Evolutionary conservation across 805 yeast species (phyloP), one percentile per base, ranked within the genome.

Genomic region (Myxozyma melibiosi): DNA sequence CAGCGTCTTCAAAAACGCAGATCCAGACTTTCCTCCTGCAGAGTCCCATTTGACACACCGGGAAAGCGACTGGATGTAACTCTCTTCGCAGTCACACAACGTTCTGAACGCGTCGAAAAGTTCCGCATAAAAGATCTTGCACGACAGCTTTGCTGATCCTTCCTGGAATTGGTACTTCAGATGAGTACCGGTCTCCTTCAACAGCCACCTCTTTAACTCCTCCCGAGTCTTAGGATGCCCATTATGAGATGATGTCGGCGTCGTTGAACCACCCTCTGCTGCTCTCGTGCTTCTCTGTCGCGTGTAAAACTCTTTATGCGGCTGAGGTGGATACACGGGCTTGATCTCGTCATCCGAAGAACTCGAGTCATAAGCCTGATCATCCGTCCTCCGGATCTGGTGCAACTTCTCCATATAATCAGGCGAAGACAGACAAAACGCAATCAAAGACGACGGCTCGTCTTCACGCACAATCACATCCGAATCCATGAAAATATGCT

Each of bases 1-100:
- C 43, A 89, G 73, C 0, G 99, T 94, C 68, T 94, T 94, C 71
- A 94, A 76, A 70, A 94, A 94, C 1, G 90, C 89, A 2, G 97
- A 90, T 0, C 98, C 97, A 70, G 96, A 88, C 69, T 94, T 94
- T 35, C 99, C 99, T 38, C 99, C 99, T 27, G 85, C 82, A 0
- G 96, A 86, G 67, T 92, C 91, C 98, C 98, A 95, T 68, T 90
- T 88, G 13, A 90, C 83, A 73, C 99, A 94, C 59, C 99, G 75
- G 4, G 97, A 85, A 45, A 95, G 78, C 71, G 97, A 90, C 69
- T 90, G 96, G 39, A 94, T 83, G 64, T 85, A 94, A 64, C 80
- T 80, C 4, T 81, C 85, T 55, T 83, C 83, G 54, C 84, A 82
- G 0, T 89, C 90, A 75, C 97, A 92, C 30, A 88, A 85, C 55